Base-by-base conservation (phyloP, 306 rosid genomes). In the Dalbergia cochinchinensis region DNA sequence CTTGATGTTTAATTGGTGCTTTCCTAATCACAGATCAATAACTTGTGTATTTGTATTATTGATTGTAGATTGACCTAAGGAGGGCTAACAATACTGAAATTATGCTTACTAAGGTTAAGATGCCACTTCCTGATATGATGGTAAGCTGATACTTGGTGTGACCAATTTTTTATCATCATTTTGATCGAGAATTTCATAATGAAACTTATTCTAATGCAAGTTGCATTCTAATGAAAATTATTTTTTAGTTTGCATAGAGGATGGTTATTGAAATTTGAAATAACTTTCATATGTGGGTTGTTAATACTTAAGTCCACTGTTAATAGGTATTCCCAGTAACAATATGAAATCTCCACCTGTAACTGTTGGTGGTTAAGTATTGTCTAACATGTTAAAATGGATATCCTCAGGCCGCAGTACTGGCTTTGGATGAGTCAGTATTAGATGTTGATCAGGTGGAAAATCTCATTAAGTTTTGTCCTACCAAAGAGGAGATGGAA, bases 51-150 rank as follows among this genome's bases (percentile, higher is more conserved):
- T 66, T 74, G 34, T 84, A 7, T 83, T 66, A 41, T 68, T 66
- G 71, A 54, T 72, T 85, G 85, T 85, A 96, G 99, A 67, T 96
- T 86, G 99, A 96, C 77, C 89, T 96, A 59, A 93, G 97, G 88
- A 90, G 99, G 90, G 98, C 98, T 55, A 88, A 96, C 75, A 96
- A 96, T 83, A 90, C 98, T 72, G 99, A 96, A 89, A 96, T 96
- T 83, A 96, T 96, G 99, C 99, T 96, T 78, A 93, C 99, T 59
- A 93, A 96, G 94, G 94, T 96, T 84, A 93, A 94, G 94, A 96
- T 96, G 97, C 97, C 98, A 22, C 99, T 96, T 79, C 83, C 99
- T 78, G 99, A 96, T 78, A 93, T 96, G 97, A 91, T 96, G 99
- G 99, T 96, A 89, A 87, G 96, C 83, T 71, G 70, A 78, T 69